Conservation (phyloP, 139 green algal species). For the Edaphochlamys debaryana region DNA sequence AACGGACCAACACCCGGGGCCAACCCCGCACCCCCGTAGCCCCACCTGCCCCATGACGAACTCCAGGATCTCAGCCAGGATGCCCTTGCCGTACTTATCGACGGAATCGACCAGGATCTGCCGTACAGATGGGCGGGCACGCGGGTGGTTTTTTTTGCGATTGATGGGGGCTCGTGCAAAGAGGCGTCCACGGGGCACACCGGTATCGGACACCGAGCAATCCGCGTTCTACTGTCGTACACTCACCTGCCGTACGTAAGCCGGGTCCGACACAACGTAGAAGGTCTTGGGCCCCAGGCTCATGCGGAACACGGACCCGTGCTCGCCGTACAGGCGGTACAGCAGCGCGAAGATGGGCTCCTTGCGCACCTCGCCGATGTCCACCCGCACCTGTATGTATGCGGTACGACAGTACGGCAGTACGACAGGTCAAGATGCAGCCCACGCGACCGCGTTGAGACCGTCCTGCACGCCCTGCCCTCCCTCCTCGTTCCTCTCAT, state of each 20-base stretch:
- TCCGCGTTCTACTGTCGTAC: too few relatives aligned
- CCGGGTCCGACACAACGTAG: slow-evolving; percentile 90
- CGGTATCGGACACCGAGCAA: too few relatives aligned
- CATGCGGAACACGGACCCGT: slow-evolving; percentile 85
- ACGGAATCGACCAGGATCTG: slow-evolving; percentile 89
- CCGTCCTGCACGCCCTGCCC: too few relatives aligned
- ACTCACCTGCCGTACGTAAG: slow-evolving; percentile 76
- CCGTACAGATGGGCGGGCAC: too few relatives aligned
- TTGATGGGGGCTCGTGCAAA: too few relatives aligned
- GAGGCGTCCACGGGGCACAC: too few relatives aligned
- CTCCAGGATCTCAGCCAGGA: slow-evolving; percentile 92
- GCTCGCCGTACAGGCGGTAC: slow-evolving; percentile 81
- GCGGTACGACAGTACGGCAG: too few relatives aligned
- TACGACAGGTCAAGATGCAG: too few relatives aligned
- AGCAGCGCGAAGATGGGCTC: slow-evolving; percentile 95
- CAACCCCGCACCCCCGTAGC: too few relatives aligned
- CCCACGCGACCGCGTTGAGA: too few relatives aligned
- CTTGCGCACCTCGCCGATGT: slow-evolving; percentile 89
- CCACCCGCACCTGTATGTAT: slow-evolving; percentile 58
- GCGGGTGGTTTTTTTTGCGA: too few relatives aligned
- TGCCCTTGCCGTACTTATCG: slow-evolving; percentile 84
- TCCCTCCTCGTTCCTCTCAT: too few relatives aligned
- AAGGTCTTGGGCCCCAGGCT: slow-evolving; percentile 96
- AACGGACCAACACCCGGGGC: neutral
- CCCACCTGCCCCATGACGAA: slow-evolving; percentile 88